These are phyloP conservation scores for Millerago galiae DNA, from an alignment of 805 yeast species.

Conservation along the genomic window DNA sequence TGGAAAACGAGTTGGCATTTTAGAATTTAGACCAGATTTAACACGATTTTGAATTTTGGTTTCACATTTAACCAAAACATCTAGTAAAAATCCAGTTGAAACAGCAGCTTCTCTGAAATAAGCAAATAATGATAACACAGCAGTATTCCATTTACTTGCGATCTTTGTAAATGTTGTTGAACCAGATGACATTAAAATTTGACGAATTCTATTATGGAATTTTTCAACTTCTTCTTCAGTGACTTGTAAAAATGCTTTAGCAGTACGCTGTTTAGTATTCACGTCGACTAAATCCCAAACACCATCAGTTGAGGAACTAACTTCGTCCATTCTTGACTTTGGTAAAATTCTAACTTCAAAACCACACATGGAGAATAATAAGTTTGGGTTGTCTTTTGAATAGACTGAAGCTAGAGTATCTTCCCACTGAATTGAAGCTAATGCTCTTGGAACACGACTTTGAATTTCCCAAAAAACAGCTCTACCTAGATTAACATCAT, in stretches of 20 bases:
- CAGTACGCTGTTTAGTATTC: constrained; percentile 74
- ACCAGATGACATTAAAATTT: constrained; percentile 91
- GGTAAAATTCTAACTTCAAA: constrained; percentile 90
- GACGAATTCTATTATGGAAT: constrained; percentile 80
- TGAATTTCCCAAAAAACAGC: constrained; percentile 90
- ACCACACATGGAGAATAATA: constrained; percentile 88
- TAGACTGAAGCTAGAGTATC: constrained; percentile 82
- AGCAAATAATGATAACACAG: constrained; percentile 76
- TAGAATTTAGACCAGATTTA: constrained; percentile 90
- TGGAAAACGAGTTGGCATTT: constrained; percentile 98
- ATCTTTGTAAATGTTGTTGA: constrained; percentile 92
- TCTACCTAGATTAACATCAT: constrained; percentile 86
- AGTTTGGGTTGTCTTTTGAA: constrained; percentile 82
- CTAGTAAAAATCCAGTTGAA: constrained; percentile 71
- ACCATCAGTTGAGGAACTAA: constrained; percentile 62
- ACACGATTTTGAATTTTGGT: constrained; percentile 91
- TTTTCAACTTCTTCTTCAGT: constrained; percentile 71
- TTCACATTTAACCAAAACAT: constrained; percentile 81
- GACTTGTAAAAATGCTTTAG: constrained; percentile 81
- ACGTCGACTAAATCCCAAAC: constrained; percentile 84
- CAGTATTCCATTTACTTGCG: constrained; percentile 95
- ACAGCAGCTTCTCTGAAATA: constrained; percentile 92
- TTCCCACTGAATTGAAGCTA: constrained; percentile 73
- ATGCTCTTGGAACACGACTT: constrained; percentile 69
- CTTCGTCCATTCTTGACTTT: constrained; percentile 50